Conservation (phyloP, 2,329 filamentous ascomycete species). For the Cercospora sp. region DNA sequence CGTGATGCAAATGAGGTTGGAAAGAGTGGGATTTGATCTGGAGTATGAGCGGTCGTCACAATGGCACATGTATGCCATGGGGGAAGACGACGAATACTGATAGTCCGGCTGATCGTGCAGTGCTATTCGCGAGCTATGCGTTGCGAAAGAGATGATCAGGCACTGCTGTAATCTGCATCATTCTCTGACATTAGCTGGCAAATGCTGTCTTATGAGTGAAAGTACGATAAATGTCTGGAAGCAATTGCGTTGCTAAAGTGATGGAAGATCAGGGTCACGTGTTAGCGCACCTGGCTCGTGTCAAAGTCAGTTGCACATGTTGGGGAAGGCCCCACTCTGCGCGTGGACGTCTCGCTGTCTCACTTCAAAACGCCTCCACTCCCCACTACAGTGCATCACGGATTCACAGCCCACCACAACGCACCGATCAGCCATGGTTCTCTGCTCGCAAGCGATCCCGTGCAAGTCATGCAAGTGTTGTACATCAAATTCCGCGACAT, state of each 20-base stretch:
- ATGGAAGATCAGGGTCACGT: neutral
- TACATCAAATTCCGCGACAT: neutral
- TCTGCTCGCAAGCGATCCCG: conserved; percentile 11
- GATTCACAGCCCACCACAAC: neutral
- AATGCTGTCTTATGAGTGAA: neutral
- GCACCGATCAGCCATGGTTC: conserved; percentile 2
- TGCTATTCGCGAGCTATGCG: neutral
- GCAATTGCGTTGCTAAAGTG: neutral
- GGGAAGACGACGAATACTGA: neutral
- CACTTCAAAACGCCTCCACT: neutral
- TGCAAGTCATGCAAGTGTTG: conserved; percentile 10
- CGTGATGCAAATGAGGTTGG: neutral
- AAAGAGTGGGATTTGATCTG: neutral
- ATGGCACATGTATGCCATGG: neutral
- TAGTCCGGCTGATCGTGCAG: neutral
- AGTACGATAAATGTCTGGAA: neutral
- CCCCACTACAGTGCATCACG: neutral
- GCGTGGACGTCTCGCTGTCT: neutral
- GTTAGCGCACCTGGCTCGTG: neutral
- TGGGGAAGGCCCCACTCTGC: neutral
- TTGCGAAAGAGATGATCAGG: neutral
- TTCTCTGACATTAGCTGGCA: no score
- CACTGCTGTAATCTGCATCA: neutral
- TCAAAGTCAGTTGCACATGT: neutral
- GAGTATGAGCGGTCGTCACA: neutral